Evolutionary conservation across 208 protist genomes (phyloP).

Genomic region (Novymonas esmeraldas): DNA sequence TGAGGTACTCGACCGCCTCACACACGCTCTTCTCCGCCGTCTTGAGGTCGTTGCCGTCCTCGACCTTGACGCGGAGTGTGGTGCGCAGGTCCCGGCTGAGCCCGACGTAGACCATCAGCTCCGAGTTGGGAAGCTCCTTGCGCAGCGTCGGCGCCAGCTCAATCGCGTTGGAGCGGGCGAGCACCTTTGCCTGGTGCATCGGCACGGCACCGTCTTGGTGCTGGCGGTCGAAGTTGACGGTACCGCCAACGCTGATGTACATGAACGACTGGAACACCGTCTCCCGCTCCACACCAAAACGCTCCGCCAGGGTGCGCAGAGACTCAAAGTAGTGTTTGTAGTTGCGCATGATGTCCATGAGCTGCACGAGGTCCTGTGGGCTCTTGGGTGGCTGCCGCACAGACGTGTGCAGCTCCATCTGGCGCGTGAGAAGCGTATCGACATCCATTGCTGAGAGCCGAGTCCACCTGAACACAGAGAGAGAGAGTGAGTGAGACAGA

Average conservation of each 20-base stretch:
- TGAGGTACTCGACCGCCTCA: constrained; percentile 78
- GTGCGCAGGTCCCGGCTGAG: constrained; percentile 68
- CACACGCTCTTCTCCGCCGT: constrained; percentile 62
- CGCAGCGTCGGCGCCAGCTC: constrained; percentile 68
- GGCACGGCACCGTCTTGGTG: constrained; percentile 77
- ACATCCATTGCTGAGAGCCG: too few species aligned
- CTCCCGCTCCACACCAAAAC: constrained; percentile 48
- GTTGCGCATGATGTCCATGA: constrained; percentile 60
- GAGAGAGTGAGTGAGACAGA: neutral
- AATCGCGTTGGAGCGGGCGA: constrained; percentile 67
- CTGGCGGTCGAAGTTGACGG: constrained; percentile 83
- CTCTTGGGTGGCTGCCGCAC: constrained; percentile 72
- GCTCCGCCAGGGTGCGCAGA: constrained; percentile 42
- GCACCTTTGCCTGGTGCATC: constrained; percentile 93
- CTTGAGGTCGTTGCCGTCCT: constrained; percentile 87
- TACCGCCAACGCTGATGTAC: constrained; percentile 77
- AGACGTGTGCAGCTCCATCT: constrained; percentile 89
- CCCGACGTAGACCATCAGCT: constrained; percentile 74
- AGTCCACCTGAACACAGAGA: too few species aligned
- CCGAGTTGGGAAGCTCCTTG: constrained; percentile 42
- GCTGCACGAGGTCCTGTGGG: constrained; percentile 60
- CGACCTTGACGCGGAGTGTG: constrained; percentile 84
- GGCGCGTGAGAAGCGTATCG: constrained; percentile 71
- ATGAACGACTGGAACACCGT: constrained; percentile 89
- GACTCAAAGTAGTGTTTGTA: constrained; percentile 66